Evolutionary conservation across 73 alveolate genomes (phyloP), one percentile per base, ranked within the genome.

Genomic region (Paramecium octaurelia): DNA sequence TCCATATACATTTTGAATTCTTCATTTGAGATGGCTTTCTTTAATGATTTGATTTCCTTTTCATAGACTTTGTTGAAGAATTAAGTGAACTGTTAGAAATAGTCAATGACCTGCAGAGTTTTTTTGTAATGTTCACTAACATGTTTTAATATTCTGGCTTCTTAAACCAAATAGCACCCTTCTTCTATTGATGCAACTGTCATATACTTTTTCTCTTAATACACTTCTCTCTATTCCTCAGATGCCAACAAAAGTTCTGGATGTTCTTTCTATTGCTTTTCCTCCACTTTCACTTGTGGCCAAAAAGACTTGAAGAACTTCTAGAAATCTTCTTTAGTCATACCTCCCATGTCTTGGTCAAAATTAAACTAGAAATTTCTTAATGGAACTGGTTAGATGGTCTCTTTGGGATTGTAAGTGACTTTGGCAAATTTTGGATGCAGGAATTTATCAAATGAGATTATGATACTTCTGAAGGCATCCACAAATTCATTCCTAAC

Each of bases 11-110:
- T 36, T 68, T 87, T 87, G 42, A 87, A 87, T 29, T 87, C 93
- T 38, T 87, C 93, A 35, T 87, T 87, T 16, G 73, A 36, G 24
- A 87, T 11, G 1, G 48, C 43, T 38, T 87, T 87, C 18, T 87
- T 87, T 10, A 87, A 73, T 58, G 59, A 23, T 87, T 58, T 87
- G 21, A 87, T 87, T 87, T 87, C 93, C 42, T 80, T 87, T n/a
- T 87, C 93, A 40, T 54, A 75, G 20, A 38, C 48, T 18, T 87
- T 87, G 10, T 87, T 80, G 11, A 87, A 58, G 31, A 87, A 87
- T 34, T 86, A 85, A 34, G 71, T 68, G 44, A 87, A 87, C n/a
- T 87, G 18, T 18, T 87, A 59, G 31, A 87, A 87, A 36, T 58
- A 73, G 10, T 73, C n/a, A 9, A 87, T 8, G 38, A 87, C 93